A percentile compares a stretch with the other conserved stretches of the same genome.
Conservation (phyloP, 1,284 basidiomycete genomes). For the Psilocybe mexicana region DNA sequence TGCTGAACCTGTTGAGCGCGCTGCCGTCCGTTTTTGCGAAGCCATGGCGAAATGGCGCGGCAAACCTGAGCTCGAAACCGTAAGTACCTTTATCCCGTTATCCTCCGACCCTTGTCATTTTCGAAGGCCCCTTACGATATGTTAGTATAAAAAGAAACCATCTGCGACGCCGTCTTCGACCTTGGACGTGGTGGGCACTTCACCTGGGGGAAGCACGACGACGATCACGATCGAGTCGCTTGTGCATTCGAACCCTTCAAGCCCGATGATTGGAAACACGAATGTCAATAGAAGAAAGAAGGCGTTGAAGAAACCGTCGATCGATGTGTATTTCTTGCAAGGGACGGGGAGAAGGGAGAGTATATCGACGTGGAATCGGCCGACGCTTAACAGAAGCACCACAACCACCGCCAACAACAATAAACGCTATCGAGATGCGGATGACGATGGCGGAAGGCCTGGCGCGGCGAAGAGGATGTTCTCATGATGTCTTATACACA, state of each 20-base stretch:
- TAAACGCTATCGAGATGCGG: slow-evolving; percentile 15
- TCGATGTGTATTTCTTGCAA: slow-evolving; percentile 37
- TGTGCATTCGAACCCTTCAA: slow-evolving; percentile 63
- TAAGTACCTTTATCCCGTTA: slow-evolving; percentile 31
- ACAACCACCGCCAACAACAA: neutral
- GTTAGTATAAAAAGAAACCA: slow-evolving; percentile 57
- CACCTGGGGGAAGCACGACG: slow-evolving; percentile 33
- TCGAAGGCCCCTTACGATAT: slow-evolving; percentile 23
- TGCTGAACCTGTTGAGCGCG: slow-evolving; percentile 77
- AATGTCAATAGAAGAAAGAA: slow-evolving; percentile 12
- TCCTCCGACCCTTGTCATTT: neutral
- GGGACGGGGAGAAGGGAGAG: neutral
- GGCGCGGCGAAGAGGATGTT: slow-evolving; percentile 14
- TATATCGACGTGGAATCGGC: neutral
- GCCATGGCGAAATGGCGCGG: slow-evolving; percentile 78
- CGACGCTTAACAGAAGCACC: neutral
- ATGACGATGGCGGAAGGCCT: slow-evolving; percentile 12
- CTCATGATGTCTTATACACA: neutral
- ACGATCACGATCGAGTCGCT: slow-evolving; percentile 61
- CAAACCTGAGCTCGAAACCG: slow-evolving; percentile 78
- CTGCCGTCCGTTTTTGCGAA: slow-evolving; percentile 75
- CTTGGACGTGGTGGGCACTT: slow-evolving; percentile 10
- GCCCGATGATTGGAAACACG: slow-evolving; percentile 39
- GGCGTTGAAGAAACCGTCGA: slow-evolving; percentile 36
- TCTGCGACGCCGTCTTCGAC: slow-evolving; percentile 3